Base-by-base conservation (phyloP, 371 early-diverging fungal genomes). In the Rhizopus stolonifer region DNA sequence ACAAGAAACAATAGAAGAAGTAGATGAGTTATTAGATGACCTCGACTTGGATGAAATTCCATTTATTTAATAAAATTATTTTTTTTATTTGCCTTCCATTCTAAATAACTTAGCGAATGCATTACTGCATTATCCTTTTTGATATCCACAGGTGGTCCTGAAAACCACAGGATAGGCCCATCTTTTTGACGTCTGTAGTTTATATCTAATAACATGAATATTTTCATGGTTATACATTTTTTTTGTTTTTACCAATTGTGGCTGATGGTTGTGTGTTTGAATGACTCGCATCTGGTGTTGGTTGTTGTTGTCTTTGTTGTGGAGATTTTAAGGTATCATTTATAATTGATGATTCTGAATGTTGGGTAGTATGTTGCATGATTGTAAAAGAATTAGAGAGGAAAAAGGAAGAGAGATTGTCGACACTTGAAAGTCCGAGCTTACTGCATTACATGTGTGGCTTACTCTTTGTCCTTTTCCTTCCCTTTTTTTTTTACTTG, bases 21-120 rank as follows among this genome's bases (percentile, higher is more conserved):
- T 72, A 3, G 78, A 76, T 39, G 71, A 64, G 4, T 46, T 76
- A 29, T 71, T 77, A 29, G 80, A 80, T 39, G 75, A 75, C 46
- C 64, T 75, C 46, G 78, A 80, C 55, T 71, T 82, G 77, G 82
- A 82, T 38, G 69, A 73, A 31, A 76, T 82, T 15, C 82, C 80
- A 31, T 76, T 73, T 39, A 68, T 81, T 36, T 72, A 76, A 56
- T 50, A 18, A 26, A 34, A 34, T 46, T 31, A 17, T 34, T 56
- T 13, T 36, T 48, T 0, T 34, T 64, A 22, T 23, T 56, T 22
- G 36, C n/a, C 44, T 59, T 72, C 71, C 71, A 74, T 24, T 66
- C 49, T 34, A 69, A 58, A 54, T 74, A 74, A 25, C 54, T 56
- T 10, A 64, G 13, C n/a, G 70, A 70, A 44, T 73, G 69, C 15